Conservation (phyloP, 306 rosid genomes). For the barrel medic (Medicago truncatula) region MtrunA17r5.0-ANR NC_053043.1:328001-328500, state of each 20-base stretch:
- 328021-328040: slow-evolving; percentile 78
- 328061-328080: slow-evolving; percentile 70
- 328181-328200: slow-evolving; percentile 73
- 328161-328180: slow-evolving; percentile 73
- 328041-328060: slow-evolving; percentile 73
- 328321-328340: slow-evolving; percentile 86
- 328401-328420: slow-evolving; percentile 80
- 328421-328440: slow-evolving; percentile 68
- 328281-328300: slow-evolving; percentile 61
- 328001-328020: slow-evolving; percentile 72
- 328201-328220: slow-evolving; percentile 73
- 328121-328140: slow-evolving; percentile 73
- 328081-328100: slow-evolving; percentile 72
- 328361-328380: slow-evolving; percentile 70
- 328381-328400: slow-evolving; percentile 83
- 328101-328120: slow-evolving; percentile 83
- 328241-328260: slow-evolving; percentile 72
- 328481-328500: slow-evolving; percentile 74
- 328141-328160: slow-evolving; percentile 64
- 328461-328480: slow-evolving; percentile 90
- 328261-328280: slow-evolving; percentile 74
- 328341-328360: slow-evolving; percentile 64
- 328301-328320: slow-evolving; percentile 82
- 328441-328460: slow-evolving; percentile 72
- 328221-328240: slow-evolving; percentile 72